Conservation (phyloP, 1,139 yeast genomes). For the Blastobotrys petasosporus region DNA sequence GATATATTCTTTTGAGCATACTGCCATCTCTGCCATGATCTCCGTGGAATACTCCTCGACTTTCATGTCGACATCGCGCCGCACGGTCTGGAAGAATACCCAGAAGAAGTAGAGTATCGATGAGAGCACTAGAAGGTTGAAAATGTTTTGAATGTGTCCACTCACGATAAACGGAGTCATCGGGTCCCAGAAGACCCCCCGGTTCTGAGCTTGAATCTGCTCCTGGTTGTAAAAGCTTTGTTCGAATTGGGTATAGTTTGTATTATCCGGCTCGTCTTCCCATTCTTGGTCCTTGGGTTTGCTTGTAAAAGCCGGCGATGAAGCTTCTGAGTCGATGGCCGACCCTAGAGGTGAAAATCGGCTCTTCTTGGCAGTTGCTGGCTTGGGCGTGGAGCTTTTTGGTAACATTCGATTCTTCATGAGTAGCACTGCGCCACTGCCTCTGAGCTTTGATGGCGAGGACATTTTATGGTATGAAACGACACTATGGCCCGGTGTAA, state of each 20-base stretch:
- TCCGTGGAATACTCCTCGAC: slow-evolving; percentile 59
- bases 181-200: slow-evolving; percentile 40
- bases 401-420: too few species aligned
- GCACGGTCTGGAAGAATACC: slow-evolving; percentile 53
- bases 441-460: slow-evolving; percentile 9
- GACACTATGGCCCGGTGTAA: slow-evolving; percentile 1
- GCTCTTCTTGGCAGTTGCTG: too few species aligned
- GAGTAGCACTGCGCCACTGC: background rate
- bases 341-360: too few species aligned
- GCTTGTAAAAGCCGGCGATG: too few species aligned
- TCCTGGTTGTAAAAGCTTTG: background rate
- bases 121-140: slow-evolving; percentile 56
- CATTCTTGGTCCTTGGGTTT: too few species aligned
- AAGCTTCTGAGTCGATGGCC: too few species aligned
- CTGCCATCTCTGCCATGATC: slow-evolving; percentile 57
- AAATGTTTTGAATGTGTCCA: slow-evolving; percentile 61
- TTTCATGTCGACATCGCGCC: slow-evolving; percentile 64
- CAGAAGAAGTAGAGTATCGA: slow-evolving; percentile 50
- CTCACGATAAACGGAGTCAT: slow-evolving; percentile 61
- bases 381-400: too few species aligned
- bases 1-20: slow-evolving; percentile 64
- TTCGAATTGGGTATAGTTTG: too few species aligned
- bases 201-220: background rate
- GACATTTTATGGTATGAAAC: slow-evolving; percentile 8
- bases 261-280: too few species aligned